Conservation (phyloP, 306 rosid species). For the Gynostemma pentaphyllum region DNA sequence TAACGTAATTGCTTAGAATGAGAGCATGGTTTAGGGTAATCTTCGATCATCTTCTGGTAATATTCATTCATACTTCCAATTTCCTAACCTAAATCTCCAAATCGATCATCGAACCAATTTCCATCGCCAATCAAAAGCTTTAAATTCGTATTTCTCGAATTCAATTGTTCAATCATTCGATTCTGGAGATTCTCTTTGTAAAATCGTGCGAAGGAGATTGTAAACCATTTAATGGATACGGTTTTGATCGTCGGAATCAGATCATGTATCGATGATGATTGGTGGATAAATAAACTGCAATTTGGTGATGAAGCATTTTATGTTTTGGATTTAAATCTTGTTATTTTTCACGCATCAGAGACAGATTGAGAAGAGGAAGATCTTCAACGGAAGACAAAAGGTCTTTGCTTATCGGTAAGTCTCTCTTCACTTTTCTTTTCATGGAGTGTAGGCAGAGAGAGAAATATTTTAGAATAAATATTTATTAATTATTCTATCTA, state of each 20-base stretch:
- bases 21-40: slow-evolving; percentile 12
- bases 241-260: not conserved
- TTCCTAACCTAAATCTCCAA: not conserved
- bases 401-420: too few species aligned
- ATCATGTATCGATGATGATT: not conserved
- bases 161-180: not conserved
- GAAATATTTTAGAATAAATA: not conserved
- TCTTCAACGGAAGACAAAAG: not conserved
- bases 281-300: not conserved
- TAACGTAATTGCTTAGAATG: slow-evolving; percentile 20
- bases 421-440: too few species aligned
- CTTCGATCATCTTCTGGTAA: slow-evolving; percentile 15
- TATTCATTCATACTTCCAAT: slow-evolving; percentile 10
- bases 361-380: not conserved
- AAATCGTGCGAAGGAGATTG: not conserved
- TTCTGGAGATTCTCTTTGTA: not conserved
- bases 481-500: not conserved
- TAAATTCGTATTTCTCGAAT: not conserved
- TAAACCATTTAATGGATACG: not conserved
- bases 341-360: not conserved
- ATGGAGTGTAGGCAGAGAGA: not conserved
- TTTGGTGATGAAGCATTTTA: not conserved
- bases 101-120: not conserved
- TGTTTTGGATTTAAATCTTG: not conserved
- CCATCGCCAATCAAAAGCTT: not conserved